Evolutionary conservation across 1,284 basidiomycete species (phyloP).

Genomic region (Sphaerobolus stellatus): DNA sequence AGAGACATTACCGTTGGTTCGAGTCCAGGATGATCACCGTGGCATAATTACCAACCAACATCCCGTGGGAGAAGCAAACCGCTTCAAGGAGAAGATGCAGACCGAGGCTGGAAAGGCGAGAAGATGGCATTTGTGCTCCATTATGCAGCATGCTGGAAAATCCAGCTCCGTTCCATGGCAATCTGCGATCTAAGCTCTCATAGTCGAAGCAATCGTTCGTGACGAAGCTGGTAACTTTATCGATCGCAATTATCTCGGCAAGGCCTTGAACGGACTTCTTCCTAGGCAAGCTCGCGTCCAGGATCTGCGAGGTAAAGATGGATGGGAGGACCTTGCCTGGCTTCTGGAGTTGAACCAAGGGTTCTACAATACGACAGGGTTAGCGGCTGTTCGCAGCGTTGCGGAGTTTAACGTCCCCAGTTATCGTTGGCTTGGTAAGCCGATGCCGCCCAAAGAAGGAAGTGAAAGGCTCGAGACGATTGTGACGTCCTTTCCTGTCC

Average conservation of each 20-base stretch:
- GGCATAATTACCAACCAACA: too few relatives aligned
- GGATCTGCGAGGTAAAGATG: constrained; percentile 21
- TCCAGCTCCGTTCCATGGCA: constrained; percentile 25
- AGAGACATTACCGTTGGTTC: constrained; percentile 17
- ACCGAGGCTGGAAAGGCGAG: constrained; percentile 16
- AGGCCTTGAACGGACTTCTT: constrained; percentile 26
- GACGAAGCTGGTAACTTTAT: constrained; percentile 17
- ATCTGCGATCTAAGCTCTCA: constrained; percentile 24
- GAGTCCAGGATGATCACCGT: too few relatives aligned
- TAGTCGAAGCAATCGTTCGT: constrained; percentile 26
- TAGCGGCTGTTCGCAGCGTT: constrained; percentile 23
- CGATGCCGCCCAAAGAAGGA: constrained; percentile 21
- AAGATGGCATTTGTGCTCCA: constrained; percentile 26
- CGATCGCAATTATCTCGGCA: constrained; percentile 21
- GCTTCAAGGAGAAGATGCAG: too few relatives aligned
- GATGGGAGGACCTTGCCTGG: constrained; percentile 28
- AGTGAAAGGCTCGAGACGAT: constrained; percentile 25
- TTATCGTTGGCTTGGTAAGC: constrained; percentile 23
- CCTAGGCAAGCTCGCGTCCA: constrained; percentile 23
- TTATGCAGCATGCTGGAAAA: constrained; percentile 23
- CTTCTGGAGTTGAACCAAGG: constrained; percentile 29
- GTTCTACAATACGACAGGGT: constrained; percentile 25
- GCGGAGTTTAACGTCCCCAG: constrained; percentile 7
- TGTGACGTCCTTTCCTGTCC: constrained; percentile 21
- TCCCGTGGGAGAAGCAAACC: neutral